Evolutionary conservation across 192 early-diverging fungal genomes (phyloP).

Genomic region (Entomortierella chlamydospora): DNA sequence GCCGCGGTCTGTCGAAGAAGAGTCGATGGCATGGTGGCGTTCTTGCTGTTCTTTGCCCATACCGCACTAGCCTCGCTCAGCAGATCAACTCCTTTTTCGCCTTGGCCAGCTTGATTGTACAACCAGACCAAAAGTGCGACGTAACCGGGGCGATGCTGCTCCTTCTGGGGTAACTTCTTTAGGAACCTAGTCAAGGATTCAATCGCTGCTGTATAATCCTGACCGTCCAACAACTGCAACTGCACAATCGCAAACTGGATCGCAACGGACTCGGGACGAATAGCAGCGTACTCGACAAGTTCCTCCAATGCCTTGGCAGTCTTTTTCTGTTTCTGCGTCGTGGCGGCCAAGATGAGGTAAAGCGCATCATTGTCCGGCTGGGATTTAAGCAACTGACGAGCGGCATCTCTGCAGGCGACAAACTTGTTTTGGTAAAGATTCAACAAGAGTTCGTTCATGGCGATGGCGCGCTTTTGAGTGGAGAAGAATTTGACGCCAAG

Average conservation of each 20-base stretch:
- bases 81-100: conserved; percentile 66
- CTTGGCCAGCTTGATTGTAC: conserved; percentile 71
- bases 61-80: conserved; percentile 67
- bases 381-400: conserved; percentile 61
- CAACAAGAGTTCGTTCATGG: conserved; percentile 73
- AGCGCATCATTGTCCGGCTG: conserved; percentile 72
- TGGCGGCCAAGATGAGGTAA: conserved; percentile 69
- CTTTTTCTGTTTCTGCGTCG: conserved; percentile 66
- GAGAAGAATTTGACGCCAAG: conserved; percentile 70
- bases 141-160: conserved; percentile 67
- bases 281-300: conserved; percentile 57
- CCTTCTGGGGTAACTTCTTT: conserved; percentile 39
- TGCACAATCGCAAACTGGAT: conserved; percentile 75
- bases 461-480: conserved; percentile 68
- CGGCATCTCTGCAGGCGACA: conserved; percentile 63
- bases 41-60: conserved; percentile 62
- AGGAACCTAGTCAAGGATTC: conserved; percentile 59
- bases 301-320: conserved; percentile 67
- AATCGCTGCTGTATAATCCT: conserved; percentile 62
- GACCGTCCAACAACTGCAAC: conserved; percentile 58
- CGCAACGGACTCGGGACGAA: conserved; percentile 57
- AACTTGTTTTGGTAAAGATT: conserved; percentile 67
- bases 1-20: conserved; percentile 74
- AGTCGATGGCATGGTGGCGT: conserved; percentile 19
- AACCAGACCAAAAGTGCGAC: conserved; percentile 81